Percentiles rank a stretch among this genome's conserved stretches.
These are phyloP conservation scores for Orobanche coerulescens DNA, from an alignment of 257 asterid species.

Conservation along the genomic window DNA sequence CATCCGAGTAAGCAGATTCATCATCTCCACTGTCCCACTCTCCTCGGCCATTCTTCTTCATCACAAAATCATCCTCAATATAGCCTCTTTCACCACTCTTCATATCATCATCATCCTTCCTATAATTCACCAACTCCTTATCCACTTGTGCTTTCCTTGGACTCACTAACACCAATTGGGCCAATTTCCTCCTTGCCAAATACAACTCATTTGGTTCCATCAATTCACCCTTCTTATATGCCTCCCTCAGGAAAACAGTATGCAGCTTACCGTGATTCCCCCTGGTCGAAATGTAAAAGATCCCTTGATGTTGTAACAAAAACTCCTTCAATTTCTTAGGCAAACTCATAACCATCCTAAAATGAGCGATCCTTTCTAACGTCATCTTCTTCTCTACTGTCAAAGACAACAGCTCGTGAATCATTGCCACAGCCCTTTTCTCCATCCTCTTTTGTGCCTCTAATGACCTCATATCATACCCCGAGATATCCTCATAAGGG, in stretches of 20 bases:
- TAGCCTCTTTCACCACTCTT: constrained; percentile 17
- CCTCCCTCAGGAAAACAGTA: constrained; percentile 83
- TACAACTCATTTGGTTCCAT: constrained; percentile 65
- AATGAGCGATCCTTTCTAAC: constrained; percentile 75
- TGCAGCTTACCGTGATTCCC: constrained; percentile 84
- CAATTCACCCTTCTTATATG: constrained; percentile 74
- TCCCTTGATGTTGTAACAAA: constrained; percentile 84
- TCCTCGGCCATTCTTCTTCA: constrained; percentile 14
- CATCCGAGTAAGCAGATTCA: constrained; percentile 31
- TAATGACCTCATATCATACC: constrained; percentile 71
- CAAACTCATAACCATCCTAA: constrained; percentile 65
- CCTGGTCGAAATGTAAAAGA: constrained; percentile 69
- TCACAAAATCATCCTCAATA: constrained; percentile 21
- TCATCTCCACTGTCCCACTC: constrained; percentile 21
- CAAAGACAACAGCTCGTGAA: constrained; percentile 60
- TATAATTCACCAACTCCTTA: constrained; percentile 38
- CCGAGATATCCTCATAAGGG: constrained; percentile 68
- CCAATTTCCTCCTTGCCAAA: constrained; percentile 74
- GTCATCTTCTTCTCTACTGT: constrained; percentile 77
- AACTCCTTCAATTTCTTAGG: constrained; percentile 86
- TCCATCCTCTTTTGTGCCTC: constrained; percentile 94
- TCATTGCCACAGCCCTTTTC: constrained; percentile 77
- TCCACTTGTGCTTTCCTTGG: constrained; percentile 60
- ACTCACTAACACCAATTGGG: constrained; percentile 52
- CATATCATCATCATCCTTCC: constrained; percentile 25